These are phyloP conservation scores for Plenodomus lindquistii DNA, from an alignment of 2,329 filamentous ascomycete genomes.

Conservation along the genomic window DNA sequence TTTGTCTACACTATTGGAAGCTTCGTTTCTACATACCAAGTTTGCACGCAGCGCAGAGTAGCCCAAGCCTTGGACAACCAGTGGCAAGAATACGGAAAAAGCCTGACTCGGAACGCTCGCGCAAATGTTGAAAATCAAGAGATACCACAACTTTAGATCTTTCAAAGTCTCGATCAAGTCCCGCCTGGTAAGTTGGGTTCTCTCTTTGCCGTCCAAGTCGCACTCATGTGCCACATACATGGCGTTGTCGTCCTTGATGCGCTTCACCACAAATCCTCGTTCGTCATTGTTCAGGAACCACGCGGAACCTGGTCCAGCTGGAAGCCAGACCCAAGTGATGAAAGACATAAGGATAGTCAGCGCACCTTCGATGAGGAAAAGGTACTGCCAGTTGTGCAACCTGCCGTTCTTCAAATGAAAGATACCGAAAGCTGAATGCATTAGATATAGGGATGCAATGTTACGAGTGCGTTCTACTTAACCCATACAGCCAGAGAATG, in stretches of 20 bases:
- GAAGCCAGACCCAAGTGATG: constrained; percentile 33
- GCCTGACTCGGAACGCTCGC: constrained; percentile 45
- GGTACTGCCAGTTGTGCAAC: constrained; percentile 54
- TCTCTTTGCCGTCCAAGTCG: constrained; percentile 3
- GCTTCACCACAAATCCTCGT: constrained; percentile 14
- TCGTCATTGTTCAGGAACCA: constrained; percentile 45
- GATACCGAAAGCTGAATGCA: constrained; percentile 41
- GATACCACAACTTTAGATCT: constrained; percentile 29
- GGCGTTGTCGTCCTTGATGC: constrained; percentile 21
- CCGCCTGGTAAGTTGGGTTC: constrained; percentile 14
- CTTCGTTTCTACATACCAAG: constrained; percentile 7
- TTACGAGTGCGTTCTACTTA: neutral
- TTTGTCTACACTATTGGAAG: neutral
- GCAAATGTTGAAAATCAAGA: constrained; percentile 48
- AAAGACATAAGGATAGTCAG: constrained; percentile 37
- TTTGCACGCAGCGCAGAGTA: constrained; percentile 24
- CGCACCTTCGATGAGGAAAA: constrained; percentile 49
- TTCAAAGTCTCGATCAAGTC: constrained; percentile 20
- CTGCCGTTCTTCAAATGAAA: constrained; percentile 51
- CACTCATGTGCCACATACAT: constrained; percentile 1
- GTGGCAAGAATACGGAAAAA: constrained; percentile 51
- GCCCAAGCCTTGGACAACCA: constrained; percentile 48
- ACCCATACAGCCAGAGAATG: constrained; percentile 48
- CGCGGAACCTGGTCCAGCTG: constrained; percentile 31
- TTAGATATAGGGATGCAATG: constrained; percentile 3